A percentile compares a stretch with the other conserved stretches of the same genome.
These are phyloP conservation scores for Chrysopogon serrulatus DNA, from an alignment of 176 grass and related monocot genomes.

Conservation along the genomic window DNA sequence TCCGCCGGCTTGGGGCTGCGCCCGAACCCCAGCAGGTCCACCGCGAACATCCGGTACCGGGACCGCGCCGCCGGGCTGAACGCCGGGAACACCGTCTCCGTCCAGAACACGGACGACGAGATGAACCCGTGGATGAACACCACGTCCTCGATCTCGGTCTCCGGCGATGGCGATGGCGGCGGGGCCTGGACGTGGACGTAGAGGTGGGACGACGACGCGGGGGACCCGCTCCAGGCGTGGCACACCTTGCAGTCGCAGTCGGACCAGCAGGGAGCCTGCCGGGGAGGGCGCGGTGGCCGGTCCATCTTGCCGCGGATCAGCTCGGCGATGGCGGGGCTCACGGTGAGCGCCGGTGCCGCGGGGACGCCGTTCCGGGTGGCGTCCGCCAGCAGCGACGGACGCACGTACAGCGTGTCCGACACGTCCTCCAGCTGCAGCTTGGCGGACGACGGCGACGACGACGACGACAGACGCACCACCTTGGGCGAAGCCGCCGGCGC, in stretches of 20 bases:
- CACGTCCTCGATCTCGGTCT: constrained; percentile 42
- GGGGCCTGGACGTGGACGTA: constrained; percentile 67
- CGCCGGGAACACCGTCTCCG: constrained; percentile 87
- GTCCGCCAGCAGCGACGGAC: constrained; percentile 56
- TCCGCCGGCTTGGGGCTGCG: constrained; percentile 90
- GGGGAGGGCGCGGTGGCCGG: constrained; percentile 9
- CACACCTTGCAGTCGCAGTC: constrained; percentile 97
- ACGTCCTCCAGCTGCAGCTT: constrained; percentile 96
- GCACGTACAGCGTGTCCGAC: constrained; percentile 89
- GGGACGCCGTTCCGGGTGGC: constrained; percentile 48
- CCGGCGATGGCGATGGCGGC: background rate
- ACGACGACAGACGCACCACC: constrained; percentile 63
- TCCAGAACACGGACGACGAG: constrained; percentile 91
- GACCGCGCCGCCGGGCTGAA: constrained; percentile 45
- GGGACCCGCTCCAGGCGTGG: constrained; percentile 62
- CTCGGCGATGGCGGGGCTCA: constrained; percentile 64
- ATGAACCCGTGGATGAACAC: constrained; percentile 98
- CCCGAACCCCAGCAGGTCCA: constrained; percentile 90
- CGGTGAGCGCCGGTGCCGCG: constrained; percentile 44
- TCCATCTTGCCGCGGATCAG: constrained; percentile 80
- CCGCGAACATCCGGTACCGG: constrained; percentile 62
- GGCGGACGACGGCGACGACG: constrained; percentile 7
- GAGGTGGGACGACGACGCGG: constrained; percentile 29
- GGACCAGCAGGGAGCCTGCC: constrained; percentile 71
- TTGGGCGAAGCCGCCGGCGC: constrained; percentile 33